Percentiles rank a stretch among this genome's conserved stretches.
These are phyloP conservation scores for Wickerhamiella brachini DNA, from an alignment of 805 yeast species.

Conservation along the genomic window DNA sequence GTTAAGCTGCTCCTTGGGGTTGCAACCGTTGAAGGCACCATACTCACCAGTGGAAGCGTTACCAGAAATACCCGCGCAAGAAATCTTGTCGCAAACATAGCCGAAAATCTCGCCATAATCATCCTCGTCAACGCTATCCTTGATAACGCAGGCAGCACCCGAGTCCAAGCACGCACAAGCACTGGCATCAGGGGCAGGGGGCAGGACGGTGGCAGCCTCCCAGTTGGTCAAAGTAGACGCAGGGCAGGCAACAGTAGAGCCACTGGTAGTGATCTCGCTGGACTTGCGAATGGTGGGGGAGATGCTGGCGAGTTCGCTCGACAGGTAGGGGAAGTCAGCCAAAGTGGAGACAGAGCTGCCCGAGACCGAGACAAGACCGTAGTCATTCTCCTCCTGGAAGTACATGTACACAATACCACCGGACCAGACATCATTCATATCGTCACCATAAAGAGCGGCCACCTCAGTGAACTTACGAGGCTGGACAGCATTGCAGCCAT, in stretches of 20 bases:
- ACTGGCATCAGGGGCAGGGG: conserved; percentile 61
- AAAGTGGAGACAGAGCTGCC: conserved; percentile 41
- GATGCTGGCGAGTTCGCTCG: conserved; percentile 38
- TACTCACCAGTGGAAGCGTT: conserved; percentile 54
- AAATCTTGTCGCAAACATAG: conserved; percentile 37
- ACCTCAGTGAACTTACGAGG: conserved; percentile 76
- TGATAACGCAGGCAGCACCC: conserved; percentile 47
- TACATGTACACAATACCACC: conserved; percentile 93
- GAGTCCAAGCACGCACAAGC: conserved; percentile 49
- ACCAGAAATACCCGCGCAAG: conserved; percentile 47
- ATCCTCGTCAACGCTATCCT: conserved; percentile 33
- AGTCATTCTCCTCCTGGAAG: conserved; percentile 68
- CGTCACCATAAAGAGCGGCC: conserved; percentile 43
- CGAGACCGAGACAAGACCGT: conserved; percentile 58
- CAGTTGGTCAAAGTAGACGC: conserved; percentile 37
- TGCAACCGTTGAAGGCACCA: conserved; percentile 65
- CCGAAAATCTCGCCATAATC: conserved; percentile 52
- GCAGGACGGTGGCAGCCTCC: conserved; percentile 54
- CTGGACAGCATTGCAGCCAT: conserved; percentile 63
- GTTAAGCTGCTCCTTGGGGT: conserved; percentile 53
- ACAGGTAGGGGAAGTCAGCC: conserved; percentile 44
- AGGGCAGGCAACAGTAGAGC: conserved; percentile 33
- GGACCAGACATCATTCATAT: conserved; percentile 85
- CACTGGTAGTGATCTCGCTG: conserved; percentile 26
- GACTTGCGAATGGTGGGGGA: conserved; percentile 36